Evolutionary conservation across 176 grass and related monocot genomes (phyloP), one percentile per base, ranked within the genome.

Genomic region (Phragmites australis): DNA sequence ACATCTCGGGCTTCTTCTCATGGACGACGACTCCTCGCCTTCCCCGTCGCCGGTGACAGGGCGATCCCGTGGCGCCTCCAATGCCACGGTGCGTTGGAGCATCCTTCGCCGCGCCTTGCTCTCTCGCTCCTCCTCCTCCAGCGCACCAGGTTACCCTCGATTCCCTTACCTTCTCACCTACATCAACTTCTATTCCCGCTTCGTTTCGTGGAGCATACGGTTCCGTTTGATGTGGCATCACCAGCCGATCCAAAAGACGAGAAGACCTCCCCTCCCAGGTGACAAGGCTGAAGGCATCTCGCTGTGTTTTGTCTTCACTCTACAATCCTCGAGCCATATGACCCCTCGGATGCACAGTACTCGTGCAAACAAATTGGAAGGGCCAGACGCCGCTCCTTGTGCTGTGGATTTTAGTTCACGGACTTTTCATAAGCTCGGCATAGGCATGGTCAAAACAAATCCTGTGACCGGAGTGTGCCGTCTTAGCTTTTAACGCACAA

Each of bases 81-180:
- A 74, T 77, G 91, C 89, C 11, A 84, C 75, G 22, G 67, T 88
- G 37, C 78, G 91, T 79, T 97, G 89, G 91, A 25, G 67, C 53
- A 90, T 94, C 43, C 94, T 94, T 39, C 91, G 91, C 31, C 80
- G 85, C 26, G 61, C 87, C n/a, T 68, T 97, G 59, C 68, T 84
- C 51, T 13, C 65, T 51, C 77, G 75, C 80, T 75, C 81, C 25
- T 69, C 85, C 50, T 61, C 86, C 26, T 60, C 83, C 32, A n/a
- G 13, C 64, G 53, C 40, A 29, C 37, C 46, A 86, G 68, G 91
- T 90, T 75, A 61, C 11, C 13, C 6, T 56, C n/a, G 29, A 47
- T 60, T 84, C 60, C 72, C 8, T 70, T 41, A 54, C 45, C 22
- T 65, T 8, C 48, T 47, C 40, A 4, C 41, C 10, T 39, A 19